phyloP scores from a whole-genome alignment of 2,329 filamentous ascomycete species.

The Bipolaris victoriae region DNA sequence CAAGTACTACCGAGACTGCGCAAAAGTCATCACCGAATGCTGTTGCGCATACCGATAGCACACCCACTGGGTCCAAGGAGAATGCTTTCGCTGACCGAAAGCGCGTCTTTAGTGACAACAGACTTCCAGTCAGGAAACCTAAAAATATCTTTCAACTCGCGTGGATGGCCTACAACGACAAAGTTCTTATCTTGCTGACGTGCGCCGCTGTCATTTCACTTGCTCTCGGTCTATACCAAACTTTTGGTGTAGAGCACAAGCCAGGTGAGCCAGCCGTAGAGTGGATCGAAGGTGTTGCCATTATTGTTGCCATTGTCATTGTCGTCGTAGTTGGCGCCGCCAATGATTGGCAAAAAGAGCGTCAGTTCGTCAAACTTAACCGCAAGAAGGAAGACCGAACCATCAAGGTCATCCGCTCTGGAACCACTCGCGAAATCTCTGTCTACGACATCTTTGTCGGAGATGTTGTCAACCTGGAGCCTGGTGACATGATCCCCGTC shows the following conservation, averaged over 20 bases:
- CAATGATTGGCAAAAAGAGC: conserved; percentile 83
- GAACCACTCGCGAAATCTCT: conserved; percentile 68
- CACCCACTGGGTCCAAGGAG: conserved; percentile 36
- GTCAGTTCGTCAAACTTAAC: conserved; percentile 80
- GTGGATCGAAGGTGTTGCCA: conserved; percentile 83
- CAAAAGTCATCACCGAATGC: conserved; percentile 26
- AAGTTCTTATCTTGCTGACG: conserved; percentile 62
- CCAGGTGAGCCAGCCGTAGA: conserved; percentile 64
- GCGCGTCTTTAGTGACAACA: conserved; percentile 72
- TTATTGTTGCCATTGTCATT: conserved; percentile 76
- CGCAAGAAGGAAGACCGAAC: conserved; percentile 77
- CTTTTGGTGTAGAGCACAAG: conserved; percentile 64
- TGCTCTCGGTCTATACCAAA: conserved; percentile 76
- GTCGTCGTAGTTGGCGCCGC: conserved; percentile 78
- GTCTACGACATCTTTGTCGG: conserved; percentile 72
- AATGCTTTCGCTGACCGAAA: conserved; percentile 65
- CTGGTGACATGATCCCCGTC: conserved; percentile 72
- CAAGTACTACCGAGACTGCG: conserved; percentile 21
- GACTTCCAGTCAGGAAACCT: conserved; percentile 71
- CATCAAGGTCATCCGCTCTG: conserved; percentile 78
- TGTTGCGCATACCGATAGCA: conserved; percentile 25
- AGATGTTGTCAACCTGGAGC: conserved; percentile 72
- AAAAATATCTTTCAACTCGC: conserved; percentile 74
- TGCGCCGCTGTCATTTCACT: conserved; percentile 75
- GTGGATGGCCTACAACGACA: conserved; percentile 85